A percentile compares a stretch with the other conserved stretches of the same genome.
Conservation (phyloP, 371 early-diverging fungal genomes). For the Fennellomyces sp. region DNA sequence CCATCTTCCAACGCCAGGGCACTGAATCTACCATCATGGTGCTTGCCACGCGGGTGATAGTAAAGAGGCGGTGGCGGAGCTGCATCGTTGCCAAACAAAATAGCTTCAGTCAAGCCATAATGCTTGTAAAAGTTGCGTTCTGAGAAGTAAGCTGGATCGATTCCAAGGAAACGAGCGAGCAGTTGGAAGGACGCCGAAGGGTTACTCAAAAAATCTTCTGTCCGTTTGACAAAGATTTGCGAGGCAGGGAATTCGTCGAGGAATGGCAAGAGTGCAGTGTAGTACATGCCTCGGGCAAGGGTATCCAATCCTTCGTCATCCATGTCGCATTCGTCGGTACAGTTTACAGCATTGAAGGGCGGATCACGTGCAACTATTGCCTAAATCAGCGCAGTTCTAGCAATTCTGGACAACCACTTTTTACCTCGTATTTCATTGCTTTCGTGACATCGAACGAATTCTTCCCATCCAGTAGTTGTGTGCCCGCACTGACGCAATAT, state of each 20-base stretch:
- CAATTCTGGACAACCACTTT: not conserved
- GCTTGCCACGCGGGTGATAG: not conserved
- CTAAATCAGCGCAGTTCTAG: not conserved
- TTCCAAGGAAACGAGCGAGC: conserved; percentile 34
- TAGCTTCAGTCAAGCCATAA: conserved; percentile 18
- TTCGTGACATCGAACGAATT: conserved; percentile 40
- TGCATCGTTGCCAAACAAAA: conserved; percentile 14
- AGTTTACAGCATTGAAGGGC: not conserved
- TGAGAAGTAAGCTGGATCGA: conserved; percentile 34
- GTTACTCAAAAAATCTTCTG: conserved; percentile 36
- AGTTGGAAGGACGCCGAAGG: conserved; percentile 29
- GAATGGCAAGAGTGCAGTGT: conserved; percentile 35
- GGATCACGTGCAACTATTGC: conserved; percentile 2
- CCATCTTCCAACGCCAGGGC: conserved; percentile 10
- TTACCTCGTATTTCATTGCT: conserved; percentile 41
- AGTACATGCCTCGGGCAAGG: conserved; percentile 45
- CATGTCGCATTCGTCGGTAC: not conserved
- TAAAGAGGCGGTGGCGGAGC: not conserved
- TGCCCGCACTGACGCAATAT: conserved; percentile 46
- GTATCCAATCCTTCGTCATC: conserved; percentile 21
- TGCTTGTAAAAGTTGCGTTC: conserved; percentile 25
- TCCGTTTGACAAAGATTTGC: conserved; percentile 38
- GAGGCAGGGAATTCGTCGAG: conserved; percentile 38
- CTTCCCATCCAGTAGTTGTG: conserved; percentile 44
- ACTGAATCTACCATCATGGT: conserved; percentile 12